Base-by-base conservation (phyloP, 2,329 filamentous ascomycete genomes). In the Remersonia thermophila region DNA sequence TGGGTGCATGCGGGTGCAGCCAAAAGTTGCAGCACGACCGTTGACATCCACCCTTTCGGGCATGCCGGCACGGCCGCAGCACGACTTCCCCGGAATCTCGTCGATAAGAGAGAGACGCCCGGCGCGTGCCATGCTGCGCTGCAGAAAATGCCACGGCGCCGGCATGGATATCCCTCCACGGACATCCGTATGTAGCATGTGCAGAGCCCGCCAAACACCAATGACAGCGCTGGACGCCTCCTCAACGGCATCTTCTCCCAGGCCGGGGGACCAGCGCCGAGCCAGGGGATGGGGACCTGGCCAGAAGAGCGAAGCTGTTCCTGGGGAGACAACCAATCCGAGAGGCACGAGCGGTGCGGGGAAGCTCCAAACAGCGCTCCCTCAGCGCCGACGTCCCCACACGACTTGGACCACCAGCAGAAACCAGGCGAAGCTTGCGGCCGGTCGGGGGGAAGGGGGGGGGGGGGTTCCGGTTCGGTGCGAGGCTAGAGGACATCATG, bases 401-500 rank as follows among this genome's bases (percentile, higher is more conserved):
- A 35, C 32, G 33, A 37, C 29, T 38, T 30, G 36, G 31, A 34
- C 37, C 26, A 28, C 32, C 39, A 33, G 23, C 36, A 37, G 28
- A 37, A 27, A 29, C 38, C 30, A 42, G 36, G 41, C 42, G 35
- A 42, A 32, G 35, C 36, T 37, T 16, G 30, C 27, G 29, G 28
- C 29, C 40, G 27, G 35, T 18, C 18, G 35, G 30, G 31, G 30
- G 32, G 32, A 37, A n/a, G n/a, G n/a, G n/a, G n/a, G n/a, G n/a
- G n/a, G n/a, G n/a, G n/a, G n/a, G n/a, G n/a, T n/a, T n/a, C n/a
- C 9, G 10, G 30, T 26, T 17, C 17, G 20, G 34, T 31, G 29
- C 37, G 26, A 38, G 36, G 33, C 36, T 33, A 40, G 38, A 38
- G 37, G 31, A 38, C 38, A 41, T 38, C 38, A 43, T 41, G 33